Percentiles rank a stretch among this genome's conserved stretches.
Conservation (phyloP, 192 early-diverging fungal genomes). For the Gaertneriomyces sp. region DNA sequence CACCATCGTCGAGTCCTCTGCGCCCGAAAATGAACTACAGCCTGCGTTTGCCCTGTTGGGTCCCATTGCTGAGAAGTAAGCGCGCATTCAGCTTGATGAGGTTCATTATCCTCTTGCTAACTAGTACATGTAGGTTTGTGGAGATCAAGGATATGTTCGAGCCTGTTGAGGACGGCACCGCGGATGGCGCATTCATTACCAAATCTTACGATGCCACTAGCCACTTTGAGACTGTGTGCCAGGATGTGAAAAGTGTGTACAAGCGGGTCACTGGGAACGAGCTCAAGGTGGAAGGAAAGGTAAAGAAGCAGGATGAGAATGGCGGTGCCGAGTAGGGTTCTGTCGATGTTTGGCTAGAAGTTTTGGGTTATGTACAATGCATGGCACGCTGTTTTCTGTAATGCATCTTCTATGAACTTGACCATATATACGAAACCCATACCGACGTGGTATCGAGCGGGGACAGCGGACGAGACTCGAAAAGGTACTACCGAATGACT, state of each 20-base stretch:
- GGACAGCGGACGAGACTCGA: too few relatives aligned
- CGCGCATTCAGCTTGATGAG: background rate
- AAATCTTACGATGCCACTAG: constrained; percentile 97
- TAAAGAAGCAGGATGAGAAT: constrained; percentile 49
- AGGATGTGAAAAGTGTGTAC: constrained; percentile 94
- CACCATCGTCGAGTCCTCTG: constrained; percentile 88
- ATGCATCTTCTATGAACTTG: constrained; percentile 1
- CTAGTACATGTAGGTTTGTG: constrained; percentile 59
- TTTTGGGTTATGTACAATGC: too few relatives aligned
- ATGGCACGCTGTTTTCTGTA: too few relatives aligned
- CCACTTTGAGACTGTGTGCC: constrained; percentile 98
- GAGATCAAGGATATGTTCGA: constrained; percentile 80
- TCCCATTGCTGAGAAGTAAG: constrained; percentile 78
- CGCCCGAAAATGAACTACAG: constrained; percentile 87
- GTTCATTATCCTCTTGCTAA: background rate
- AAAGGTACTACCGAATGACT: too few relatives aligned
- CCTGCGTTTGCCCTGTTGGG: constrained; percentile 87
- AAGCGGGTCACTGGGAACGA: constrained; percentile 55
- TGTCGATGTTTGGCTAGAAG: too few relatives aligned
- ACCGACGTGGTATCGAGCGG: too few relatives aligned
- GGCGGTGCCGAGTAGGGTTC: constrained; percentile 2
- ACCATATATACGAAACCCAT: background rate
- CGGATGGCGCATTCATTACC: constrained; percentile 84
- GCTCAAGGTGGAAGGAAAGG: constrained; percentile 56
- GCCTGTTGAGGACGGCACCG: constrained; percentile 77